Percentiles rank a stretch among this genome's conserved stretches.
Conservation (phyloP, 2,329 filamentous ascomycete genomes). For the Cladosporium sp. region DNA sequence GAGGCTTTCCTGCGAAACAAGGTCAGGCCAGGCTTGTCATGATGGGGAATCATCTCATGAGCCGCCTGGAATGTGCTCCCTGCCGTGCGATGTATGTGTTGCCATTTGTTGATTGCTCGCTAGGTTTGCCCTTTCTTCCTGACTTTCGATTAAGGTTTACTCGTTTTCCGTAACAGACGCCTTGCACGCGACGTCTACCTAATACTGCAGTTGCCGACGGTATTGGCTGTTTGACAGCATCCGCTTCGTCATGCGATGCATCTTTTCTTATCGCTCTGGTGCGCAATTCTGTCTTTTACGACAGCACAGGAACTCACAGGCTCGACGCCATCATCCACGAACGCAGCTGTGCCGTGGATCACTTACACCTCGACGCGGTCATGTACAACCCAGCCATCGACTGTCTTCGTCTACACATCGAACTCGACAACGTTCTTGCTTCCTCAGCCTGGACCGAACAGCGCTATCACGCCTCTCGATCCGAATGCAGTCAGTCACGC, state of each 20-base stretch:
- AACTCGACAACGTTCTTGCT: slow-evolving; percentile 3
- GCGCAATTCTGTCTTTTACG: not conserved
- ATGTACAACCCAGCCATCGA: not conserved
- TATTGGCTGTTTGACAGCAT: not conserved
- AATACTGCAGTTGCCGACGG: not conserved
- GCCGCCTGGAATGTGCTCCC: slow-evolving; percentile 6
- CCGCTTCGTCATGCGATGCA: slow-evolving; percentile 6
- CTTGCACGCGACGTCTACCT: not conserved
- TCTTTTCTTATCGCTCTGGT: not conserved
- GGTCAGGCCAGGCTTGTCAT: not conserved
- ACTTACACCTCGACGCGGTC: not conserved
- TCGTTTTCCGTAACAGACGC: not conserved
- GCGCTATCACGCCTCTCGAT: not conserved
- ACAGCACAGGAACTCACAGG: not conserved
- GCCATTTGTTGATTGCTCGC: slow-evolving; percentile 7
- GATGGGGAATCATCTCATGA: not conserved
- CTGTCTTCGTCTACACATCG: not conserved
- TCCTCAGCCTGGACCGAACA: not conserved
- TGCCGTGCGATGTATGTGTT: not conserved
- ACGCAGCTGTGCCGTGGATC: not conserved
- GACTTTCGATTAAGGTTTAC: not conserved
- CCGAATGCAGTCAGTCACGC: not conserved
- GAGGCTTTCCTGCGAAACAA: not conserved
- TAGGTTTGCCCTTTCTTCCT: not conserved
- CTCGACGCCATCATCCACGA: not conserved